Evolutionary conservation across 306 rosid genomes (phyloP).

Genomic region (Potentilla sterilis): DNA sequence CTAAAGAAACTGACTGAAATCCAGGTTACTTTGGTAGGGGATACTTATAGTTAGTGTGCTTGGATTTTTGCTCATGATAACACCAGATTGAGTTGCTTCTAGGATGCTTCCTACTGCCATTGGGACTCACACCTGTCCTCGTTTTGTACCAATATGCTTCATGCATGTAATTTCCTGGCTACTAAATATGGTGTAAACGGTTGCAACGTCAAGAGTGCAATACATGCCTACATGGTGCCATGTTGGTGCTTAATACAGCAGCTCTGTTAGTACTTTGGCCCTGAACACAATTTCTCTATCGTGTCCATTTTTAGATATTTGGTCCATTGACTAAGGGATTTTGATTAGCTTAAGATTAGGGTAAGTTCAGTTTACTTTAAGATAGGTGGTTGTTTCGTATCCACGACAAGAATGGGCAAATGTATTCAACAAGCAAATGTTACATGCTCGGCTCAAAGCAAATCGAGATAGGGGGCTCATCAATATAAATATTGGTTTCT

Average conservation of each 20-base stretch:
- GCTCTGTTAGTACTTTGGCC: too few species aligned
- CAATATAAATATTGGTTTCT: too few species aligned
- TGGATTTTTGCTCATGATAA: neutral
- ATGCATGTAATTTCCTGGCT: conserved; percentile 13
- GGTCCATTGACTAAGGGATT: too few species aligned
- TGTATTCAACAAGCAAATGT: too few species aligned
- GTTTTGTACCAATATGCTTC: neutral
- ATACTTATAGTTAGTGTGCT: neutral
- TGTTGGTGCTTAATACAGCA: neutral
- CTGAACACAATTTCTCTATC: too few species aligned
- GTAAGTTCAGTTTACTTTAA: too few species aligned
- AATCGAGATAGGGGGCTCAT: too few species aligned
- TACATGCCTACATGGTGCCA: neutral
- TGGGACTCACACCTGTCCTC: neutral
- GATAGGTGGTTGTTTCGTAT: too few species aligned
- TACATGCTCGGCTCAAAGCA: too few species aligned
- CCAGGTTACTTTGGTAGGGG: neutral
- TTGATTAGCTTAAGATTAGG: too few species aligned
- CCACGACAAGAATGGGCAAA: too few species aligned
- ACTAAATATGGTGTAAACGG: neutral
- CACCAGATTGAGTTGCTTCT: conserved; percentile 27
- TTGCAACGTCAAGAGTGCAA: neutral
- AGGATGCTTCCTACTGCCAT: conserved; percentile 37
- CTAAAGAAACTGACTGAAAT: neutral
- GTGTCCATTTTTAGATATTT: too few species aligned